Evolutionary conservation across 139 green algal species (phyloP), one percentile per base, ranked within the genome.

Genomic region (Chlorella sp.): DNA sequence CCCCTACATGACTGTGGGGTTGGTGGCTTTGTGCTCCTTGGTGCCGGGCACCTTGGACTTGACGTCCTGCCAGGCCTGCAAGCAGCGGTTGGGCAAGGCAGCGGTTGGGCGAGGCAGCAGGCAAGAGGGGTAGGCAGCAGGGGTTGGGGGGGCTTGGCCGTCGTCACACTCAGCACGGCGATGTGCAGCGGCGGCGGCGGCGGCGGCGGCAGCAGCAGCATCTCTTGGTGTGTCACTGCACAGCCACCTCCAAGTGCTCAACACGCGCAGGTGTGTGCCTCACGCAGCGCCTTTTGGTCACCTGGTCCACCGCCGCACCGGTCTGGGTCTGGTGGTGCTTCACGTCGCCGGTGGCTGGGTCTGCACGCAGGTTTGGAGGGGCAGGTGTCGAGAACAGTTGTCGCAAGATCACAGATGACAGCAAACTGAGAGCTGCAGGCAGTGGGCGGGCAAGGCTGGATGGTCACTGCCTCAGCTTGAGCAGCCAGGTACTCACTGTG

Each of bases 1-100:
- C n/a, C n/a, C 20, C 6, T 17, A 70, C 14, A 22, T 40, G 41
- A 58, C 70, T 8, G 41, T 58, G 26, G 70, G 38, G 72, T 78
- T 34, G 43, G 43, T 78, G 13, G 72, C 72, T 13, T 78, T 56
- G 44, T 78, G 72, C 43, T 78, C 72, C 13, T 36, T 60, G 43
- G 72, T 78, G 72, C 72, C 72, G 16, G 72, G 72, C 30, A 78
- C 44, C 72, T 78, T 78, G 72, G 30, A 60, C 72, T 78, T 78
- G 2, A 60, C 44, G 8, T 78, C 46, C 30, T 78, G 43, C 72
- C 72, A 78, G 44, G 72, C 72, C 72, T 78, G 72, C 32, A 60
- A 34, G 28, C 32, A 41, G 7, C 8, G 41, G 64, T 0, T 19
- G 3, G 17, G 24, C 6, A 36, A 20, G 17, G 8, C 1, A 7